Evolutionary conservation across 192 early-diverging fungal species (phyloP), one percentile per base, ranked within the genome.

Genomic region (Backusella sp.): DNA sequence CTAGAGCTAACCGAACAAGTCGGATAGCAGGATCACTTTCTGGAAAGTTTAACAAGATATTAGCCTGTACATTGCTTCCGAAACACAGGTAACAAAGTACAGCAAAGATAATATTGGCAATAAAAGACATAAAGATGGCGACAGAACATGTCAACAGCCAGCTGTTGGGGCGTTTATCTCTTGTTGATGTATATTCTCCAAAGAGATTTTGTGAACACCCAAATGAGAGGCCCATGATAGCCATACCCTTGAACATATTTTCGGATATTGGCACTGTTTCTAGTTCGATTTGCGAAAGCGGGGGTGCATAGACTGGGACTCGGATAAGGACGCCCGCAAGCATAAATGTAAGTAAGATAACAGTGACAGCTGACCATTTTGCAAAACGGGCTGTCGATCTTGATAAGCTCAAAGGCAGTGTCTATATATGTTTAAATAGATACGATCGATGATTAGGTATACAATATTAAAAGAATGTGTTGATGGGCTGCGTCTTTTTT

Each of bases 201-300:
- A 86, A 91, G 19, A 85, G 79, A 37, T 87, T 85, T 73, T 92
- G 91, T 30, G 88, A 76, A 53, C 88, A 90, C 17, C 86, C 83
- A 79, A 90, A 91, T 1, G 91, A 86, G 68, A 92, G 89, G 1
- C 88, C 86, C 79, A 92, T 91, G 49, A 92, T 86, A 28, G 89
- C 91, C 28, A 92, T 72, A 1, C 89, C 88, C 0, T 89, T 87
- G 68, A 92, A 81, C 34, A 89, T 80, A 77, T 87, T 85, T 6
- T 84, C 79, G 5, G 82, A 79, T 19, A 72, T 5, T 3, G 68
- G 35, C 23, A 39, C 35, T 21, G 56, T 44, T 39, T 77, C 76
- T 26, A 77, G 44, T 52, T 72, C 76, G 0, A 77, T 65, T 9
- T 68, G 30, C 1, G 66, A 28, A 23, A 44, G 6, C 3, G 35